Conservation (phyloP, 1,139 yeast species). For the Yamadazyma oceani region DNA sequence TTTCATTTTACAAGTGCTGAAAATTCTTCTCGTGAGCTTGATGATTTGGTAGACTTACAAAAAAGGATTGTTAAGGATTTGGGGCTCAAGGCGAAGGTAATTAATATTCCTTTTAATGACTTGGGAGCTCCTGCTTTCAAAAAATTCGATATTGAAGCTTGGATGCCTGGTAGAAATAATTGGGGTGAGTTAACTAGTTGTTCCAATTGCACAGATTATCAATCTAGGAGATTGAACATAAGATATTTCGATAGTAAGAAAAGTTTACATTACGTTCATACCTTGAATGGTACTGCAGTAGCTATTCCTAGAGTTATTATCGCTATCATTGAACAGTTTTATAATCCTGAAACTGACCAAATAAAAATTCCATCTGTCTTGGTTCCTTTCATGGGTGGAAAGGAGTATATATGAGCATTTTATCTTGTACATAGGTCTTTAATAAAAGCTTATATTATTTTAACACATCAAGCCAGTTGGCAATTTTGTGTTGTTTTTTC, state of each 20-base stretch:
- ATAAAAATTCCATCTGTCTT: conserved; percentile 70
- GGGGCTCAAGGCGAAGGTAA: conserved; percentile 77
- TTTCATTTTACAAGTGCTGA: conserved; percentile 69
- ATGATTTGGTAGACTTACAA: conserved; percentile 65
- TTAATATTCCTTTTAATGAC: conserved; percentile 89
- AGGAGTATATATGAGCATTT: conserved; percentile 25
- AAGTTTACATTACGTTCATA: conserved; percentile 60
- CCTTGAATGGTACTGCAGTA: conserved; percentile 93
- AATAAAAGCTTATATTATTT: too few relatives aligned
- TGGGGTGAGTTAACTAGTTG: conserved; percentile 96
- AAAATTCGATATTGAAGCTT: conserved; percentile 92
- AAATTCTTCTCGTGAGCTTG: conserved; percentile 51
- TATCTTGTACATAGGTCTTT: conserved; percentile 5
- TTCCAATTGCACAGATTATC: conserved; percentile 92
- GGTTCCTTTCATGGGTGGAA: conserved; percentile 65
- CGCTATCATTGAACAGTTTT: conserved; percentile 84
- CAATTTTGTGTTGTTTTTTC: not conserved
- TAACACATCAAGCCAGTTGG: too few relatives aligned
- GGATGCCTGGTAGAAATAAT: conserved; percentile 95
- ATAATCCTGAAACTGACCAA: conserved; percentile 56
- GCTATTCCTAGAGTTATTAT: conserved; percentile 91
- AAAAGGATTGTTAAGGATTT: conserved; percentile 59
- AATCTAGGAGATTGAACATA: conserved; percentile 79
- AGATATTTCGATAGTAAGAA: conserved; percentile 43
- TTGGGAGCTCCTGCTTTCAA: conserved; percentile 91